These are phyloP conservation scores for Didymella exigua DNA, from an alignment of 2,329 filamentous ascomycete species.

Conservation along the genomic window DNA sequence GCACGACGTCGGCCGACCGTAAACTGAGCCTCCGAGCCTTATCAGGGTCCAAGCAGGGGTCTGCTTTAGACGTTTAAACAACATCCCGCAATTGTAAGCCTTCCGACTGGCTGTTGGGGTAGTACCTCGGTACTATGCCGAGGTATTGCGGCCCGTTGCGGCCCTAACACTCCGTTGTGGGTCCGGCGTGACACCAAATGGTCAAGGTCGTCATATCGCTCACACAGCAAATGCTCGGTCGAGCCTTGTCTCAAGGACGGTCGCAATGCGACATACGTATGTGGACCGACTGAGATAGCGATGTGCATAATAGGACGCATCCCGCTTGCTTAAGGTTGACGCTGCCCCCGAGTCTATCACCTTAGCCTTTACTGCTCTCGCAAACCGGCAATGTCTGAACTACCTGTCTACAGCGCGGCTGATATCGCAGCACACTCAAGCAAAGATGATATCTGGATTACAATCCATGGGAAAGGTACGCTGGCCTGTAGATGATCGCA, in stretches of 20 bases:
- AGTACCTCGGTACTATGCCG: conserved; percentile 14
- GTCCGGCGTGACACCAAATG: conserved; percentile 12
- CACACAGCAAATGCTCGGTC: conserved; percentile 14
- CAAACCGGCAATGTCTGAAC: conserved; percentile 20
- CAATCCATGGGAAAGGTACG: conserved; percentile 54
- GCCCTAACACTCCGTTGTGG: conserved; percentile 11
- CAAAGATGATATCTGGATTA: conserved; percentile 60
- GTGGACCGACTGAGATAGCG: conserved; percentile 16
- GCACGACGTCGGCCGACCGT: conserved; percentile 8
- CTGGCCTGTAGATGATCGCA: not conserved
- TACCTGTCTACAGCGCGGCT: conserved; percentile 19
- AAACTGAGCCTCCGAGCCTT: conserved; percentile 12
- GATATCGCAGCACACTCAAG: conserved; percentile 60
- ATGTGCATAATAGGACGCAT: conserved; percentile 14
- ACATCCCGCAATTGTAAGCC: not conserved
- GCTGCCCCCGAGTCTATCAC: not conserved
- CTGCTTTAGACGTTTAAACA: conserved; percentile 5
- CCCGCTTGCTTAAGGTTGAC: conserved; percentile 15
- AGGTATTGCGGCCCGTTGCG: conserved; percentile 9
- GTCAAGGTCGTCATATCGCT: conserved; percentile 11
- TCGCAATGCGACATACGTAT: conserved; percentile 7
- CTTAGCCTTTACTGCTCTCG: not conserved
- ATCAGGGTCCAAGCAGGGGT: conserved; percentile 14
- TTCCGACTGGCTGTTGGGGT: conserved; percentile 11
- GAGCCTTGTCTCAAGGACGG: conserved; percentile 4